Evolutionary conservation across 768 basidiomycete species (phyloP).

Genomic region (Lactarius deliciosus): DNA sequence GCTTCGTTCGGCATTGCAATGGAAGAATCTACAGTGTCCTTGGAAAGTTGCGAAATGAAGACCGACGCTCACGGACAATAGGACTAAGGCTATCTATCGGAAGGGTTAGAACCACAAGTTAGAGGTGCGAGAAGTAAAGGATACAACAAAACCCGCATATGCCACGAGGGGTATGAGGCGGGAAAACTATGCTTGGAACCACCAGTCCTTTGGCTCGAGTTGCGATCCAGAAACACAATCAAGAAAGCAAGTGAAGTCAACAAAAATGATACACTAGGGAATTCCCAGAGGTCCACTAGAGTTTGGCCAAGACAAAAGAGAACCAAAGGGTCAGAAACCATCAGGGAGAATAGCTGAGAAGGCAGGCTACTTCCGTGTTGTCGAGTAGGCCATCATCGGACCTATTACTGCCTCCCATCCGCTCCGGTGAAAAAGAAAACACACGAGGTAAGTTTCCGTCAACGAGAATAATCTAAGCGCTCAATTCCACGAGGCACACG

Average conservation of each 20-base stretch:
- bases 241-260: background rate
- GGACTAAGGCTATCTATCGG: background rate
- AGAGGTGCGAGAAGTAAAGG: background rate
- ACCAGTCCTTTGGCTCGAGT: background rate
- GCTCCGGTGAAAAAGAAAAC: background rate
- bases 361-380: background rate
- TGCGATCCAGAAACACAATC: background rate
- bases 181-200: background rate
- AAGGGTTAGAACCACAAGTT: background rate
- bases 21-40: background rate
- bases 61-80: background rate
- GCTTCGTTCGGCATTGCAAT: background rate
- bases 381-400: background rate
- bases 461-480: background rate
- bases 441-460: background rate
- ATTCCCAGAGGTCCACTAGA: background rate
- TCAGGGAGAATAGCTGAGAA: background rate
- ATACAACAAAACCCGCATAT: background rate
- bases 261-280: background rate
- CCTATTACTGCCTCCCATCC: background rate
- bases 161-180: background rate
- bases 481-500: constrained; percentile 3
- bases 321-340: background rate
- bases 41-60: constrained; percentile 1
- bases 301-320: background rate